Base-by-base conservation (phyloP, 225 moss, liverwort and hornwort genomes). In the Antitrichia curtipendula region DNA sequence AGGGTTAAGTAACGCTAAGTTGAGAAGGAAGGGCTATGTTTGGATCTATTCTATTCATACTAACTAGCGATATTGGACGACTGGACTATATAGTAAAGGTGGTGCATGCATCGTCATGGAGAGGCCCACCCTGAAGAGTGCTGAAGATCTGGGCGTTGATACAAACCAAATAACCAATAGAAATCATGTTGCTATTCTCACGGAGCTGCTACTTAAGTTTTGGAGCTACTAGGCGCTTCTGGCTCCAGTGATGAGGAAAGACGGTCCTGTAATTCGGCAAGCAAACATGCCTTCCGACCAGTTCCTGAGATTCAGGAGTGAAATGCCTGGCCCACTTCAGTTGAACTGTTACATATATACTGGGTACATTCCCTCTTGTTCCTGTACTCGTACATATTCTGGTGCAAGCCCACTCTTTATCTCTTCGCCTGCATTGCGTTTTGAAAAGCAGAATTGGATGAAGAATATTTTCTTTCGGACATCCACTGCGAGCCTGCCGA, bases 241-340 rank as follows among this genome's bases (percentile, higher is more conserved):
- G 57, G 74, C 82, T 65, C 71, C 73, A 71, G 84, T 81, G 84
- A 78, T 78, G 49, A 72, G 84, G 84, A 78, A 87, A 85, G 78
- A 68, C 86, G 71, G 75, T 56, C 90, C 87, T 73, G 85, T 75
- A 90, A 90, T 85, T 81, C 81, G 66, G 88, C 90, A 90, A 88
- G 88, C 83, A 83, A 90, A 88, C 86, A 61, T 78, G 78, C 87
- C 87, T 74, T 83, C 91, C 89, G 89, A 91, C 87, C 87, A 88
- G 80, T 52, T 68, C 88, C 90, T 56, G 76, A 85, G 43, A 83
- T 83, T 83, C 57, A 83, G 83, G 56, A 66, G 57, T 31, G 54
- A 13, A 83, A 56, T 70, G 71, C 83, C 71, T 83, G 82, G 71
- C 70, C 83, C 70, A 78, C 54, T 40, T 68, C 68, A 36, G 79